Evolutionary conservation across 108 stramenopile genomes (phyloP), one percentile per base, ranked within the genome.

Genomic region (Cylindrotheca fusiformis): DNA sequence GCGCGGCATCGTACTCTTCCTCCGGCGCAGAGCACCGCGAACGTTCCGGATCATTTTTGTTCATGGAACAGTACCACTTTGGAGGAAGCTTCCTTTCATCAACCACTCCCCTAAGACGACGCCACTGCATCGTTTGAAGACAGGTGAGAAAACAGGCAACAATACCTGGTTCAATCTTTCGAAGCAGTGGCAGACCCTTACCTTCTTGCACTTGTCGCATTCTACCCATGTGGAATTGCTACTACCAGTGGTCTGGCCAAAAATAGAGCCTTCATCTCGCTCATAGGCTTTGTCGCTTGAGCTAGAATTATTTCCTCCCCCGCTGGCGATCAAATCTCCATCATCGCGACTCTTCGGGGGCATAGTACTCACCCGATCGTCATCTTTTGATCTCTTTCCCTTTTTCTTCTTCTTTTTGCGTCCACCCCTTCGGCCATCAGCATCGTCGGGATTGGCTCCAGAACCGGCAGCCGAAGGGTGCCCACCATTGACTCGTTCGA

Each of bases 191-290:
- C 25, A 12, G 4, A 5, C 19, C 21, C 81, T 63, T 33, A 86
- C 85, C 82, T 94, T 94, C 60, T 91, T 87, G 71, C 93, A 94
- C 47, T 83, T 86, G 79, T 94, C 93, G 65, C 93, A 94, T 62
- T 91, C 84, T 18, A 94, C 93, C 92, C 93, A 94, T 45, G 89
- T 91, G 22, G 86, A 78, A 63, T 94, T 88, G 71, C 71, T 82
- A 14, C 76, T 41, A 28, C 93, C 93, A 14, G 84, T 71, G 36
- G 93, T 91, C 51, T 89, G 89, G 20, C 89, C 89, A 69, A 91
- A 94, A 48, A 94, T 94, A 3, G 86, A 88, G 36, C 78, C 83
- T 65, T 86, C 88, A 30, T 87, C 87, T 8, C 76, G 71, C 8
- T 82, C 86, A 36, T 63, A 28, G 5, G 58, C 74, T 0, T 65